Evolutionary conservation across 306 rosid species (phyloP), one percentile per base, ranked within the genome.

Genomic region (Neltuma alba): DNA sequence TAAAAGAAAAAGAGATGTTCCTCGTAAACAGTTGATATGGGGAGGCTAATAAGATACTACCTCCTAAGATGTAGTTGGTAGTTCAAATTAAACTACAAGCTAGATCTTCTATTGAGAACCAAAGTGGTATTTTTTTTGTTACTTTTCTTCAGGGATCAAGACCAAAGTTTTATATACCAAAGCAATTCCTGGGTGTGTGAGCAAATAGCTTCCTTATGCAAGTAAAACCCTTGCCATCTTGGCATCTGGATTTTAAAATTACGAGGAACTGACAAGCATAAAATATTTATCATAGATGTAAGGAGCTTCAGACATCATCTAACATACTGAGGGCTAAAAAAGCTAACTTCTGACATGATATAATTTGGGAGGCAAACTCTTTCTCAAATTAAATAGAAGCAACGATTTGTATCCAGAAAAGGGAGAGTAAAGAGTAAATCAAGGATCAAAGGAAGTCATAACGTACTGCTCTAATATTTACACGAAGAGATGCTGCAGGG

Each of bases 401-500:
- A 72, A 77, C 25, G 28, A 71, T 73, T n/a, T 61, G 69, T 25
- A 72, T 40, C 40, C 25, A 40, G 30, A 21, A 68, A 70, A 20
- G 28, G 67, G 63, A 83, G 57, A 62, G 71, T 6, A 20, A 15
- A 83, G 68, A 45, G 41, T 60, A 18, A 9, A 37, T 76, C 54
- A 66, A 74, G 36, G 70, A 58, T 73, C 37, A 70, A 63, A 80
- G 44, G 68, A 76, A 62, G 64, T 47, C 36, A 69, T 83, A 66
- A 78, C 97, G 84, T 85, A 90, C 99, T 16, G 98, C 99, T 68
- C 94, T 87, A 41, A 95, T 95, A 76, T 91, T 91, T 74, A 90
- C 66, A 21, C 94, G 97, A 80, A 92, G 93, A 21, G 99, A 89
- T 23, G 92, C 92, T 79, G 98, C 99, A 66, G 97, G 97, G 58